A percentile compares a stretch with the other conserved stretches of the same genome.
These are phyloP conservation scores for Saccharomyces hybrid DNA, from an alignment of 1,139 yeast species.

Conservation along the genomic window DNA sequence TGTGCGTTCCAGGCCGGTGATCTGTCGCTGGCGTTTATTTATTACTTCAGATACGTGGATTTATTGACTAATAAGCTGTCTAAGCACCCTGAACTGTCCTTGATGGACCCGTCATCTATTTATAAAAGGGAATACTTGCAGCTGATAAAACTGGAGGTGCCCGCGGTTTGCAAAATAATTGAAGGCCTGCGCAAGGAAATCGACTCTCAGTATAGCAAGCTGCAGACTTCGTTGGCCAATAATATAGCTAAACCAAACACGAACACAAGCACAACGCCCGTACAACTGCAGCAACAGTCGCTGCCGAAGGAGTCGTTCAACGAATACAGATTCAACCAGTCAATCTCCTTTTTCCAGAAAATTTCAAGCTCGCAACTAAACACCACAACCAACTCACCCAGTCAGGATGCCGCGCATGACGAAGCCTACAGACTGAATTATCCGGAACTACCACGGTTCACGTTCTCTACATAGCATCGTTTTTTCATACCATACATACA, in stretches of 20 bases:
- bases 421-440: slow-evolving; percentile 11
- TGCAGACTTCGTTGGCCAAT: slow-evolving; percentile 22
- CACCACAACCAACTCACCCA: not conserved
- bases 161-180: slow-evolving; percentile 24
- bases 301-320: slow-evolving; percentile 23
- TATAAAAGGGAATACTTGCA: slow-evolving; percentile 24
- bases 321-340: slow-evolving; percentile 23
- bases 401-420: slow-evolving; percentile 2
- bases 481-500: not conserved
- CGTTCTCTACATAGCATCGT: slow-evolving; percentile 13
- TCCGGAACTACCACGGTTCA: slow-evolving; percentile 27
- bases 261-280: not conserved
- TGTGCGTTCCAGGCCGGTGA: slow-evolving; percentile 21
- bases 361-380: not conserved
- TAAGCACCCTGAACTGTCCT: slow-evolving; percentile 21
- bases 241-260: slow-evolving; percentile 20
- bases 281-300: slow-evolving; percentile 1
- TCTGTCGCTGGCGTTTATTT: slow-evolving; percentile 20
- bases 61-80: slow-evolving; percentile 27
- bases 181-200: slow-evolving; percentile 23
- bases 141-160: slow-evolving; percentile 28
- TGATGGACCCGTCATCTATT: slow-evolving; percentile 6
- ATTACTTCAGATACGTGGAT: slow-evolving; percentile 29
- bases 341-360: slow-evolving; percentile 15
- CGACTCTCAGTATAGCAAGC: slow-evolving; percentile 18